Base-by-base conservation (phyloP, 1,139 yeast species). In the Taphrina wiesneri region DNA sequence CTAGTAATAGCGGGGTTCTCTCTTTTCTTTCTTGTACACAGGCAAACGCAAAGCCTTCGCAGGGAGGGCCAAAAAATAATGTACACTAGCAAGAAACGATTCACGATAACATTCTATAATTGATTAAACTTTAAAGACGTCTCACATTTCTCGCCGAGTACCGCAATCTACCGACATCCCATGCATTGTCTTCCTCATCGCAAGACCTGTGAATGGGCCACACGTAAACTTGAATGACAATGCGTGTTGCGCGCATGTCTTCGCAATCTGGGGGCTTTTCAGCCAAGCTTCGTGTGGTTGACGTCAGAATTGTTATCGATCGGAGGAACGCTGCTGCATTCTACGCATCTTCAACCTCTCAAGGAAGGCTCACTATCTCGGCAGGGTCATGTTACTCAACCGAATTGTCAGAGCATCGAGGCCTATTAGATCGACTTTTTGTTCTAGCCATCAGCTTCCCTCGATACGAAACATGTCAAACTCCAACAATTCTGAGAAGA, bases 401-500 rank as follows among this genome's bases (percentile, higher is more conserved):
- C 13, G 43, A 39, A 1, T 39, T 4, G 19, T 39, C 15, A 3
- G 43, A 39, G 43, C 17, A 2, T 3, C 43, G 43, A 39, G 43
- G 17, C 43, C 43, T 3, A 3, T 39, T 1, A 32, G 36, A 32
- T 2, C 2, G 15, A 15, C 43, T 5, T 1, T 39, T 11, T 1
- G 7, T 4, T 4, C 43, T 1, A 39, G 17, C 17, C n/a, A 7
- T 2, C 43, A 39, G 2, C 15, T 4, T 19, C 19, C 19, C 15
- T 39, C 7, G 13, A 45, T 13, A 21, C 47, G 59, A 25, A 39
- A 15, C 17, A 54, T 54, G 59, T 54, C 59, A 6, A 52, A 52
- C 45, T 26, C 32, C 15, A 54, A 54, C 36, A 32, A 54, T 25
- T 17, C 59, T 7, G 47, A 46, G 13, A 56, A 56, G 34, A 62